Conservation (phyloP, 129 eudicot species). For the Lactuca sativa region DNA sequence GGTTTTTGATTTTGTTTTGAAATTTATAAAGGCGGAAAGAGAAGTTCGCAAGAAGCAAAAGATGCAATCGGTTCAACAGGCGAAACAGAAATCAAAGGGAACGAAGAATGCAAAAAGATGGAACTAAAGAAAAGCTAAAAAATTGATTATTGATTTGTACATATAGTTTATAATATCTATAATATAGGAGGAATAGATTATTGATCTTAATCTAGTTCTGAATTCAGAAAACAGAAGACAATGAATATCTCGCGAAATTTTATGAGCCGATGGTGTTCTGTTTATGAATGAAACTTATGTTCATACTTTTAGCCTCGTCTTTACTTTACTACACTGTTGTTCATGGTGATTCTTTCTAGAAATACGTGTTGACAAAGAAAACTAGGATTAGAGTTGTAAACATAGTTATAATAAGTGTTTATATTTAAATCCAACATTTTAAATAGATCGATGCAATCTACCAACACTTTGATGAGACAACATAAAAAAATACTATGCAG, state of each 20-base stretch:
- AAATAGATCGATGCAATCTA: too few relatives aligned
- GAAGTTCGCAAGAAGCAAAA: slow-evolving; percentile 98
- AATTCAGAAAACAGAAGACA: neutral
- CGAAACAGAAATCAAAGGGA: slow-evolving; percentile 80
- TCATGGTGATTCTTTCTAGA: too few relatives aligned
- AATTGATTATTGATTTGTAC: slow-evolving; percentile 25
- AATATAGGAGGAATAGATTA: slow-evolving; percentile 24
- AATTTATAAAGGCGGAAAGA: slow-evolving; percentile 67
- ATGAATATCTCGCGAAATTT: slow-evolving; percentile 7
- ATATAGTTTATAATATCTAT: slow-evolving; percentile 27
- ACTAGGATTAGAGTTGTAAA: too few relatives aligned
- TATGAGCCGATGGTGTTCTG: slow-evolving; percentile 19
- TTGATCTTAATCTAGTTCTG: slow-evolving; percentile 8
- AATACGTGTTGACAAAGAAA: neutral
- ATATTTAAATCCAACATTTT: too few relatives aligned
- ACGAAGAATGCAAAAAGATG: slow-evolving; percentile 83
- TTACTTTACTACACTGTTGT: neutral
- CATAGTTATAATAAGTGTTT: too few relatives aligned
- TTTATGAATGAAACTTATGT: slow-evolving; percentile 8
- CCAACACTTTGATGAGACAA: too few relatives aligned
- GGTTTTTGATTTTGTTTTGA: slow-evolving; percentile 4
- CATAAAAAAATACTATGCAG: too few relatives aligned
- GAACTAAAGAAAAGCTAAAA: slow-evolving; percentile 47
- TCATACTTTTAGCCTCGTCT: neutral
- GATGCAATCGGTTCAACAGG: slow-evolving; percentile 86